phyloP scores from a whole-genome alignment of 2,329 filamentous ascomycete species.

The Colletotrichum coccodes region DNA sequence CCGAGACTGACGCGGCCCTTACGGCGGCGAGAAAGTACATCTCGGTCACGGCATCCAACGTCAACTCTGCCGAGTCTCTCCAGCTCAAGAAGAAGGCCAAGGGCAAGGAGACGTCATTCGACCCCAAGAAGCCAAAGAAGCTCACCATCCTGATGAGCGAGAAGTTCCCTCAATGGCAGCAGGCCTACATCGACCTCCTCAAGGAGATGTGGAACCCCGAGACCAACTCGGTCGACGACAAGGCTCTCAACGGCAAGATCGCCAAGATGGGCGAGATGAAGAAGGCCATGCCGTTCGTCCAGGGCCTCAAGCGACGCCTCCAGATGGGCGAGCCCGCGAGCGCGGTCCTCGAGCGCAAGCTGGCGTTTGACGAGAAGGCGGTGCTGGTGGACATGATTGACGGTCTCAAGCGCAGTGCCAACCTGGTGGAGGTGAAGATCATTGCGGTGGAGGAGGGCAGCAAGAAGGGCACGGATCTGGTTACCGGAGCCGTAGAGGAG shows the following conservation, averaged over 20 bases:
- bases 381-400: conserved; percentile 82
- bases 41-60: conserved; percentile 77
- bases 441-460: conserved; percentile 77
- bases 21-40: conserved; percentile 87
- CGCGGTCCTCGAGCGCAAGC: conserved; percentile 82
- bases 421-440: conserved; percentile 77
- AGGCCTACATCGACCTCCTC: conserved; percentile 86
- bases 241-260: conserved; percentile 80
- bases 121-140: conserved; percentile 92
- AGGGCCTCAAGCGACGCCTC: conserved; percentile 85
- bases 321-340: conserved; percentile 73
- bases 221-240: conserved; percentile 77
- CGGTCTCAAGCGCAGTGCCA: conserved; percentile 79
- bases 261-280: conserved; percentile 91
- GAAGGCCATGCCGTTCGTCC: conserved; percentile 98
- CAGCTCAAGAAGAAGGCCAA: conserved; percentile 92
- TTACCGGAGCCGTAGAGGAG: conserved; percentile 64
- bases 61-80: conserved; percentile 85
- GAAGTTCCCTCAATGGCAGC: conserved; percentile 89
- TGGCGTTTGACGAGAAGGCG: conserved; percentile 86
- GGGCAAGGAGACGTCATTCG: conserved; percentile 86
- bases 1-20: conserved; percentile 72
- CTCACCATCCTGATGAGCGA: conserved; percentile 86
- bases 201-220: conserved; percentile 73
- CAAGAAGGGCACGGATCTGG: conserved; percentile 69